phyloP scores from a whole-genome alignment of 2,329 filamentous ascomycete genomes.

The Aspergillus sp. region DNA sequence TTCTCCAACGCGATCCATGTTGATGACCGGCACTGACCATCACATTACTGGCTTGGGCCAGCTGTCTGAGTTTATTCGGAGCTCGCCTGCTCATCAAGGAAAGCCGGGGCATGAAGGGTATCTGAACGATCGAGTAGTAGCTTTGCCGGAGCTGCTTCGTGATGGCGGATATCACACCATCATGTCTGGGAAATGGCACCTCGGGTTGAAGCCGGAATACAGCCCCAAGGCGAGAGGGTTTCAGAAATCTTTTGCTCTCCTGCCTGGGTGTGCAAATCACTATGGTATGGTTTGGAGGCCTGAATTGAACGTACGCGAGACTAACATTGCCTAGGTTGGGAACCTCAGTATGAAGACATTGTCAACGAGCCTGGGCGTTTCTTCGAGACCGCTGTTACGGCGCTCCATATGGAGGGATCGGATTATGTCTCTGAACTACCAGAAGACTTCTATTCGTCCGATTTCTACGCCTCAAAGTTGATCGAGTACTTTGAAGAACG shows the following conservation, averaged over 20 bases:
- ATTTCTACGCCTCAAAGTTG: conserved; percentile 54
- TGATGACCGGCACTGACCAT: conserved; percentile 65
- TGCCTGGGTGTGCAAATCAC: conserved; percentile 61
- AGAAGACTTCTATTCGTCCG: conserved; percentile 54
- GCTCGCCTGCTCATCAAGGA: conserved; percentile 54
- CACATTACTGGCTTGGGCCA: conserved; percentile 56
- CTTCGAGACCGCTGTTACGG: conserved; percentile 43
- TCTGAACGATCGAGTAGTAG: conserved; percentile 59
- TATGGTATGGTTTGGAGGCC: conserved; percentile 34
- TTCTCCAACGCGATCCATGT: conserved; percentile 65
- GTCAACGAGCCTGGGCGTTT: conserved; percentile 48
- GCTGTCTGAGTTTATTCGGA: conserved; percentile 58
- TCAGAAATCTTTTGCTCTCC: conserved; percentile 57
- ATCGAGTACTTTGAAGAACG: conserved; percentile 53
- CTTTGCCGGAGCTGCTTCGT: conserved; percentile 57
- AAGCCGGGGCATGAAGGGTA: conserved; percentile 64
- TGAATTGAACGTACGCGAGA: too few species aligned
- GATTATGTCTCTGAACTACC: conserved; percentile 47
- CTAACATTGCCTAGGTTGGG: too few species aligned
- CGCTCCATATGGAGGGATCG: conserved; percentile 46
- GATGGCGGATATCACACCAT: conserved; percentile 61
- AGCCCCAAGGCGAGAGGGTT: conserved; percentile 59
- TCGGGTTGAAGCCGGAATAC: conserved; percentile 59
- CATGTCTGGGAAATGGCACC: conserved; percentile 64
- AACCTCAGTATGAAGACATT: too few species aligned